Base-by-base conservation (phyloP, 805 yeast species). In the Kodamaea kaohsiungensis region DNA sequence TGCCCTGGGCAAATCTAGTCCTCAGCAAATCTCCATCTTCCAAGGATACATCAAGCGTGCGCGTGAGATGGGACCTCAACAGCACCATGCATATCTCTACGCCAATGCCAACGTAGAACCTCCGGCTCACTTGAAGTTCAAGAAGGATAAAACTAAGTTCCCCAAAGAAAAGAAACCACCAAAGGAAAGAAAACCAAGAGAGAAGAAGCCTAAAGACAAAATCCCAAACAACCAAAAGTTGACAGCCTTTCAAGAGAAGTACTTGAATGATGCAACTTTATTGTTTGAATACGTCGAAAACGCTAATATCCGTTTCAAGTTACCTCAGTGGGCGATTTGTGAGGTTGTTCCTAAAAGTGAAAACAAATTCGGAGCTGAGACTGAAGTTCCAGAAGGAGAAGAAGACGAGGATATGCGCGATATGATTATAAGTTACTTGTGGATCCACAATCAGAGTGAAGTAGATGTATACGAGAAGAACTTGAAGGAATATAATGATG, bases 261-360 rank as follows among this genome's bases (percentile, higher is more conserved):
- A 88, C 61, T 72, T 82, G 18, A 67, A 80, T 38, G 82, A 83
- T 61, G 91, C 96, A 0, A 87, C 89, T 51, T 66, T 95, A 40
- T 86, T 91, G 5, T 86, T 93, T 67, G 99, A 95, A 68, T 93
- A 85, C 71, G 80, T 80, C 25, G 98, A 95, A 61, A 86, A 85
- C 65, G 82, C 95, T 0, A 79, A 86, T 46, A 86, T 86, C 7
- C 79, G 98, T 54, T 93, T 81, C 62, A 72, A 80, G 54, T 65
- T 93, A 0, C 98, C 98, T 0, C 85, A 85, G 59, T 83, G 90
- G 57, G 81, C 96, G 1, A 80, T 93, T 2, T 73, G 88, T 55
- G 98, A 92, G 69, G 73, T 81, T 0, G 43, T 67, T 12, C 71
- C 75, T 1, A 46, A 48, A 3, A 48, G 51, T 46, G 52, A 49